phyloP scores from a whole-genome alignment of 129 eudicot species.

The Arctium minus region DNA sequence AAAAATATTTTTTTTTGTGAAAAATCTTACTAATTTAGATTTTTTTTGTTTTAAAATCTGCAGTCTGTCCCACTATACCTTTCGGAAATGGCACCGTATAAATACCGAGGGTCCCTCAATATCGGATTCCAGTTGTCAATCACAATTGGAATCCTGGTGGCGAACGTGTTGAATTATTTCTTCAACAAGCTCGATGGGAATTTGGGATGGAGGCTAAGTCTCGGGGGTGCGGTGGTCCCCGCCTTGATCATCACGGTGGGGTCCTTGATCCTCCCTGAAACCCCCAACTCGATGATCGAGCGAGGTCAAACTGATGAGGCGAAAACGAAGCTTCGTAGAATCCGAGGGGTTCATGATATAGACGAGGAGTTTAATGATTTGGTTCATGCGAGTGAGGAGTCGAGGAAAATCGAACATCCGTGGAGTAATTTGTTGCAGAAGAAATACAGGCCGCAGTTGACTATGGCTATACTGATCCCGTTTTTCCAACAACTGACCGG shows the following conservation, averaged over 20 bases:
- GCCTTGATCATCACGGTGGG: conserved; percentile 72
- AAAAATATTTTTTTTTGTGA: not conserved
- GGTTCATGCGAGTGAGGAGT: conserved; percentile 71
- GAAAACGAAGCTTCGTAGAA: conserved; percentile 38
- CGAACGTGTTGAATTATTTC: conserved; percentile 76
- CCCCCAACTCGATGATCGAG: conserved; percentile 91
- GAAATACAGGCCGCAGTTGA: conserved; percentile 84
- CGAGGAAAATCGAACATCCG: conserved; percentile 59
- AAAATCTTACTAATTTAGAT: not conserved
- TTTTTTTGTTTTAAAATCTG: not conserved
- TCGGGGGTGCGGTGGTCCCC: conserved; percentile 91
- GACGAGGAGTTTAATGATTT: conserved; percentile 72
- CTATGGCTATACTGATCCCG: conserved; percentile 83
- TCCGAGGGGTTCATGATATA: conserved; percentile 63
- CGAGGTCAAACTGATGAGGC: conserved; percentile 61
- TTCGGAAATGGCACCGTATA: conserved; percentile 96
- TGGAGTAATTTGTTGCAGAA: conserved; percentile 68
- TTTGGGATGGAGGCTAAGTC: conserved; percentile 87
- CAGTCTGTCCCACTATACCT: conserved; percentile 92
- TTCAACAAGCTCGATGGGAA: conserved; percentile 66
- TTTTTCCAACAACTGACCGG: conserved; percentile 89
- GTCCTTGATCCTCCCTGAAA: conserved; percentile 68
- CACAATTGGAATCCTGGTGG: conserved; percentile 82
- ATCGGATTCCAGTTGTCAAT: conserved; percentile 76
- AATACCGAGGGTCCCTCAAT: conserved; percentile 84